Evolutionary conservation across 139 green algal species (phyloP).

Genomic region (Auxenochlorella pyrenoidosa): DNA sequence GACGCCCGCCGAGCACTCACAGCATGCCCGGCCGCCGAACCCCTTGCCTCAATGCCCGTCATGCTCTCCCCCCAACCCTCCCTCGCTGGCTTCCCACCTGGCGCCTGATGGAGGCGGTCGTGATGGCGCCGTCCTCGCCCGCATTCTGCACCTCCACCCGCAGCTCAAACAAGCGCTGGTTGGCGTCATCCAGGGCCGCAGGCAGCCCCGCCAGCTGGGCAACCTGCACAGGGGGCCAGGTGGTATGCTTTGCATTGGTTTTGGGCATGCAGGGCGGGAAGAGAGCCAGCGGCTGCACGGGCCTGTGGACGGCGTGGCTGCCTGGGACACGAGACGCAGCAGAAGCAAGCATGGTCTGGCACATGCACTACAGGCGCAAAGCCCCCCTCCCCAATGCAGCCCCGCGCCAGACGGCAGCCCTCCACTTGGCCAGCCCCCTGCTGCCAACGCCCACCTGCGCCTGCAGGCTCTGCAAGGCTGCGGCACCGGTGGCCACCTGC

Average conservation of each 20-base stretch:
- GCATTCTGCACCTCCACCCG: constrained; percentile 26
- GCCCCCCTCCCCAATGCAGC: background rate
- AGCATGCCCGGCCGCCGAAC: too few relatives aligned
- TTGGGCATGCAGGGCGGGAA: background rate
- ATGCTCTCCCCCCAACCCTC: too few relatives aligned
- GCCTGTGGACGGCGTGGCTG: too few relatives aligned
- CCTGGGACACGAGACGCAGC: too few relatives aligned
- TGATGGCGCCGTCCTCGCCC: constrained; percentile 8
- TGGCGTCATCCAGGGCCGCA: background rate
- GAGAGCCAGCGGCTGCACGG: too few relatives aligned
- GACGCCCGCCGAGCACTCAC: background rate
- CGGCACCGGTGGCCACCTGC: background rate
- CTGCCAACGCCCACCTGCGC: background rate
- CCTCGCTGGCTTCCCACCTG: background rate
- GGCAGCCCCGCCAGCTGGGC: background rate
- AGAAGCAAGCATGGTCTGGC: too few relatives aligned
- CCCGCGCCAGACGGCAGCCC: background rate
- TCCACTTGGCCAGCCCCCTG: background rate
- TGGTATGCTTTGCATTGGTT: background rate
- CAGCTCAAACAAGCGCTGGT: constrained; percentile 34
- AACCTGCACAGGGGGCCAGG: background rate
- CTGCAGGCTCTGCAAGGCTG: background rate
- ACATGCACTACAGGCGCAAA: background rate
- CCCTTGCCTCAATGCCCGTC: background rate
- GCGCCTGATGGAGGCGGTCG: background rate